Evolutionary conservation across 169 alveolate genomes (phyloP).

Genomic region (Neospora caninum): DNA sequence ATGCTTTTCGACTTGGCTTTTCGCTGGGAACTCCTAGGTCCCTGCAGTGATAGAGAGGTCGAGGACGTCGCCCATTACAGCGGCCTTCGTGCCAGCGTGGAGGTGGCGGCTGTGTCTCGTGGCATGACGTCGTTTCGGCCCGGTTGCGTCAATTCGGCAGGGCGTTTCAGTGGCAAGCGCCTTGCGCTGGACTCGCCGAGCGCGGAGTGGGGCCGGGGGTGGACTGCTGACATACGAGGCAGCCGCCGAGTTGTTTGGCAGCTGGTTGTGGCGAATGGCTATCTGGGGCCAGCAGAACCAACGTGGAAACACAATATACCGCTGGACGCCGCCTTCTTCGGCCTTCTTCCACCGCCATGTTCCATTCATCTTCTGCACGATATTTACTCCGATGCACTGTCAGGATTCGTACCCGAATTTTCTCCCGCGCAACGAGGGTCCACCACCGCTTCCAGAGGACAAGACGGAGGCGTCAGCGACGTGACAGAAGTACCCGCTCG

Average conservation of each 20-base stretch:
- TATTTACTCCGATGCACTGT: background rate
- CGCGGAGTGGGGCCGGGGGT: background rate
- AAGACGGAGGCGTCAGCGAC: background rate
- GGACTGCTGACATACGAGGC: background rate
- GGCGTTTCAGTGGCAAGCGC: no score
- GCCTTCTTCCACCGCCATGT: background rate
- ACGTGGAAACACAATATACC: background rate
- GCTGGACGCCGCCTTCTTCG: constrained; percentile 20
- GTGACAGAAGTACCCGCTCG: background rate
- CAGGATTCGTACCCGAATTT: background rate
- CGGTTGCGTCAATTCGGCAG: no score
- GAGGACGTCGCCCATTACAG: background rate
- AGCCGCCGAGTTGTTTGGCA: background rate
- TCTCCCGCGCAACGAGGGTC: background rate
- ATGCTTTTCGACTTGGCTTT: background rate
- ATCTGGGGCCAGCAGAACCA: constrained; percentile 20
- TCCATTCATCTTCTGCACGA: constrained; percentile 1
- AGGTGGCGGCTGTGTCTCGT: no score
- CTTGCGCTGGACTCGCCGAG: background rate
- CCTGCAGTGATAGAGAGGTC: background rate
- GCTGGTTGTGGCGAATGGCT: background rate
- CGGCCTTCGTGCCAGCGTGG: background rate
- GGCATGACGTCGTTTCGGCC: no score
- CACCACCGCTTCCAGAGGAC: background rate
- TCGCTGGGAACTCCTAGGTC: background rate